A percentile compares a stretch with the other conserved stretches of the same genome.
These are phyloP conservation scores for Fusarium redolens DNA, from an alignment of 2,329 filamentous ascomycete genomes.

Conservation along the genomic window DNA sequence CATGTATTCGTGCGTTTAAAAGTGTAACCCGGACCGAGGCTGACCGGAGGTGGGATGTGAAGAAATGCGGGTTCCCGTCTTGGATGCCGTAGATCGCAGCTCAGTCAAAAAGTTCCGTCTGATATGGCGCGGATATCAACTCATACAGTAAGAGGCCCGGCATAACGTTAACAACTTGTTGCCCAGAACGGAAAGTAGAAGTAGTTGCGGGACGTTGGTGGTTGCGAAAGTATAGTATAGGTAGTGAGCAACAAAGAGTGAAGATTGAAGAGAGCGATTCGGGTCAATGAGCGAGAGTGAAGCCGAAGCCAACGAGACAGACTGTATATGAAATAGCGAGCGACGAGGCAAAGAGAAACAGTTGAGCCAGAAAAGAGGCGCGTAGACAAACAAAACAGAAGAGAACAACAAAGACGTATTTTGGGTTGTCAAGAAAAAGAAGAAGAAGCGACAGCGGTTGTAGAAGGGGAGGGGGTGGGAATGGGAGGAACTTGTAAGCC, in stretches of 20 bases:
- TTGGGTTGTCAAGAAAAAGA: conserved; percentile 9
- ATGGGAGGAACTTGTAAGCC: conserved; percentile 38
- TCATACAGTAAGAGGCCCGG: conserved; percentile 14
- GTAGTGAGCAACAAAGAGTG: background rate
- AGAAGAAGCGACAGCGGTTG: conserved; percentile 2
- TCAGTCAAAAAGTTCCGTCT: conserved; percentile 29
- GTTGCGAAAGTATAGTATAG: conserved; percentile 10
- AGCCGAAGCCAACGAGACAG: background rate
- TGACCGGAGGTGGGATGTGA: conserved; percentile 13
- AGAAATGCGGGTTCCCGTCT: conserved; percentile 38
- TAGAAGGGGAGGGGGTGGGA: conserved; percentile 24
- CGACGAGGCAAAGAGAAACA: conserved; percentile 5
- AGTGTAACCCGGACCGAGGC: conserved; percentile 25
- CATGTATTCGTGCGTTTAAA: conserved; percentile 20
- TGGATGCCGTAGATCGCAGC: conserved; percentile 25
- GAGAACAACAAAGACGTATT: conserved; percentile 15
- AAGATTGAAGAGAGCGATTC: conserved; percentile 16
- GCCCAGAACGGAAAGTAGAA: conserved; percentile 34
- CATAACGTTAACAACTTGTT: conserved; percentile 18
- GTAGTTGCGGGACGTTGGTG: conserved; percentile 7
- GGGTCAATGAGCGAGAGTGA: conserved; percentile 29
- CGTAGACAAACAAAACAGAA: conserved; percentile 17
- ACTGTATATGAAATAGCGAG: conserved; percentile 24
- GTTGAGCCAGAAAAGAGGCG: conserved; percentile 20
- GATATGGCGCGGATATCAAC: conserved; percentile 24